A percentile compares a stretch with the other conserved stretches of the same genome.
phyloP scores from a whole-genome alignment of 768 basidiomycete genomes.

The Exsudoporus frostii region DNA sequence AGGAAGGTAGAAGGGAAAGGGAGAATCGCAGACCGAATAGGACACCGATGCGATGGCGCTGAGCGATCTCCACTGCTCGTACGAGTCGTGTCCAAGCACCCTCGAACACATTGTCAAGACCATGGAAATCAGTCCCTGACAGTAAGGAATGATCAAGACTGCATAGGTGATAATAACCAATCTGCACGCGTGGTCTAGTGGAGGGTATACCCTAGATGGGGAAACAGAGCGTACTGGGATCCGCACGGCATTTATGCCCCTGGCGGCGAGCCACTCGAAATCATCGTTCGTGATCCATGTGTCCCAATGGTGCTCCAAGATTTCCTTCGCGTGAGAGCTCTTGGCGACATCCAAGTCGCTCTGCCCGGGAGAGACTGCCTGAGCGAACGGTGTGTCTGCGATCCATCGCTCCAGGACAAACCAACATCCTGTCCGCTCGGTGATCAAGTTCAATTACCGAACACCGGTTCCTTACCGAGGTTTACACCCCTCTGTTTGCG shows the following conservation, averaged over 20 bases:
- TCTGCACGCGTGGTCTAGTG: slow-evolving; percentile 37
- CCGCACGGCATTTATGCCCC: slow-evolving; percentile 58
- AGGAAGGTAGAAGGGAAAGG: slow-evolving; percentile 14
- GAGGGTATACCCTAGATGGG: neutral
- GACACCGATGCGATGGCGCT: slow-evolving; percentile 61
- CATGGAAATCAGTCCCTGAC: slow-evolving; percentile 61
- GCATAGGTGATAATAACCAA: slow-evolving; percentile 72
- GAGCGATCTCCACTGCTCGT: slow-evolving; percentile 57
- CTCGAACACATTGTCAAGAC: slow-evolving; percentile 44
- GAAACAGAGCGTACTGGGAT: slow-evolving; percentile 58
- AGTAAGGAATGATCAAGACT: slow-evolving; percentile 57
- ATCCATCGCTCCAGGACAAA: slow-evolving; percentile 83
- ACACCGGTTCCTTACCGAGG: slow-evolving; percentile 47
- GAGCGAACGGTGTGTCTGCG: slow-evolving; percentile 51
- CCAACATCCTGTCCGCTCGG: slow-evolving; percentile 55
- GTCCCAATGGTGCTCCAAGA: slow-evolving; percentile 47
- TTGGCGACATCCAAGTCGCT: slow-evolving; percentile 71
- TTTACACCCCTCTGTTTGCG: slow-evolving; percentile 81
- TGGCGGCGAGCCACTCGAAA: slow-evolving; percentile 51
- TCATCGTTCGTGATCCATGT: slow-evolving; percentile 53
- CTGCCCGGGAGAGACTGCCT: slow-evolving; percentile 51
- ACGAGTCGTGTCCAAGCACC: slow-evolving; percentile 70
- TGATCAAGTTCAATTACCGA: slow-evolving; percentile 8
- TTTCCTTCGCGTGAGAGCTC: slow-evolving; percentile 43
- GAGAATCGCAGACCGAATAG: slow-evolving; percentile 50